A percentile compares a stretch with the other conserved stretches of the same genome.
phyloP scores from a whole-genome alignment of 495 filamentous ascomycete species.

The Antarctomyces pellizariae region DNA sequence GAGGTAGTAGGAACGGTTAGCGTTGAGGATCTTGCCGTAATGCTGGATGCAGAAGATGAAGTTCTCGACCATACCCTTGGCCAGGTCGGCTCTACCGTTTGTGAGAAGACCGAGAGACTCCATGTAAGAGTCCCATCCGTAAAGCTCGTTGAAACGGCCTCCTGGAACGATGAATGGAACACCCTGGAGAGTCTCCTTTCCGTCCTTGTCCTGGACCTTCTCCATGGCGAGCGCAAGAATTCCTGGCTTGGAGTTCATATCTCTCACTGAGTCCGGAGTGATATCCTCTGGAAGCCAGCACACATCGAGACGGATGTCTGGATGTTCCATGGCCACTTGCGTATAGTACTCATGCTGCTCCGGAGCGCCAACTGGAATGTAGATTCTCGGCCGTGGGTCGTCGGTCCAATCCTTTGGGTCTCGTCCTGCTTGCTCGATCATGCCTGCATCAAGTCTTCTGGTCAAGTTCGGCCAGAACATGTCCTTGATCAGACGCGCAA shows the following conservation, averaged over 20 bases:
- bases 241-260: slow-evolving; percentile 66
- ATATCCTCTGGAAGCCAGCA: slow-evolving; percentile 46
- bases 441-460: slow-evolving; percentile 65
- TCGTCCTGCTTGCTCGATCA: slow-evolving; percentile 59
- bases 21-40: slow-evolving; percentile 94
- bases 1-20: slow-evolving; percentile 87
- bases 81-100: slow-evolving; percentile 59
- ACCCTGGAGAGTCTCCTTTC: slow-evolving; percentile 42
- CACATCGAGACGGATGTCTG: slow-evolving; percentile 72
- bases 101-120: slow-evolving; percentile 67
- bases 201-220: slow-evolving; percentile 32
- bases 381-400: slow-evolving; percentile 76
- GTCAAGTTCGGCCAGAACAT: slow-evolving; percentile 83
- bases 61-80: slow-evolving; percentile 81
- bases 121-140: slow-evolving; percentile 97
- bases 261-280: slow-evolving; percentile 45
- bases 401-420: slow-evolving; percentile 85
- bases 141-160: slow-evolving; percentile 90
- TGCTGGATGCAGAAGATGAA: slow-evolving; percentile 97
- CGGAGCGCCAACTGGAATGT: slow-evolving; percentile 62
- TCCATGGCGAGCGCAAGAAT: slow-evolving; percentile 82
- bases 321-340: slow-evolving; percentile 44
- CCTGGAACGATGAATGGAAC: slow-evolving; percentile 90
- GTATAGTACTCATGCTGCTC: slow-evolving; percentile 79
- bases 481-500: slow-evolving; percentile 63